Conservation (phyloP, 257 asterid genomes). For the Solanum piurae region DNA sequence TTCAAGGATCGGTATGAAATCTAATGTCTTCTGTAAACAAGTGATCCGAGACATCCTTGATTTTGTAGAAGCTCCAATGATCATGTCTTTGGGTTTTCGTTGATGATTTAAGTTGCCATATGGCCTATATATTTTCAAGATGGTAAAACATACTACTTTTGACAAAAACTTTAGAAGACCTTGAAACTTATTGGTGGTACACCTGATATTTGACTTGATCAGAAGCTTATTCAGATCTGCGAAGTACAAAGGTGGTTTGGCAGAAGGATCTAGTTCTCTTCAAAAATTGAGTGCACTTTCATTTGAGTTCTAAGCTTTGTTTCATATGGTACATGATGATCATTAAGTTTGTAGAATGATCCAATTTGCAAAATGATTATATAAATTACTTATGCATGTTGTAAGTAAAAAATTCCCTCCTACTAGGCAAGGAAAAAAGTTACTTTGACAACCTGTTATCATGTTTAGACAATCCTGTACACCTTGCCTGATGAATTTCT, state of each 20-base stretch:
- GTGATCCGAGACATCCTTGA: background rate
- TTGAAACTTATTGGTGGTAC: background rate
- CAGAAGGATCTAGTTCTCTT: background rate
- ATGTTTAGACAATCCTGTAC: background rate
- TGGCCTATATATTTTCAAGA: background rate
- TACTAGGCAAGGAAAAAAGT: background rate
- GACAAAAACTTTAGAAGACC: background rate
- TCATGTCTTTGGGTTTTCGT: background rate
- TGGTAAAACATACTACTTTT: background rate
- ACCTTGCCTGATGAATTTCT: background rate
- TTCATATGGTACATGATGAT: background rate
- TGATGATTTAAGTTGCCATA: background rate
- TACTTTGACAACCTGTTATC: background rate
- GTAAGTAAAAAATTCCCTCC: background rate
- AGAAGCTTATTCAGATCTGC: background rate
- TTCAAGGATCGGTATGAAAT: background rate
- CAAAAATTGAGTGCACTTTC: background rate
- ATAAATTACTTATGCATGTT: background rate
- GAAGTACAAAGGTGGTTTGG: background rate
- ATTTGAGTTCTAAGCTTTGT: background rate
- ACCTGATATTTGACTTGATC: background rate
- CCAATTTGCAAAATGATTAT: background rate
- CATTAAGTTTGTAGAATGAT: background rate
- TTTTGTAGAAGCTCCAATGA: background rate
- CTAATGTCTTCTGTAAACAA: background rate